Conservation (phyloP, 1,284 basidiomycete genomes). For the Porodaedalea pini region DNA sequence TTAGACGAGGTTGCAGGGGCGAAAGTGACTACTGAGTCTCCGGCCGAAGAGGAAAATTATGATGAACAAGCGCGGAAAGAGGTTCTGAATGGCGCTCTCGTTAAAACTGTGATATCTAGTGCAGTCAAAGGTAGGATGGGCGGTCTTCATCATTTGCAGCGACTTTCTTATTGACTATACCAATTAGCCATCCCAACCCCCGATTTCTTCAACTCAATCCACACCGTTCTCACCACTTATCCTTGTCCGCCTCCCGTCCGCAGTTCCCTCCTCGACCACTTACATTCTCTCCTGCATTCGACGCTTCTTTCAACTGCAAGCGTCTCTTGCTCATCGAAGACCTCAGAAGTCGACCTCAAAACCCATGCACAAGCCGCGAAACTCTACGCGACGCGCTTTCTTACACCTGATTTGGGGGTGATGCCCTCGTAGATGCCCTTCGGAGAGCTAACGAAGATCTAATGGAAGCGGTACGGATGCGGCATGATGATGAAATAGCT, state of each 20-base stretch:
- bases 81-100: slow-evolving; percentile 70
- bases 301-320: slow-evolving; percentile 34
- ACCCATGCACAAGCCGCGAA: slow-evolving; percentile 40
- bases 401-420: slow-evolving; percentile 39
- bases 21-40: slow-evolving; percentile 24
- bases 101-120: slow-evolving; percentile 61
- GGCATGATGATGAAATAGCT: slow-evolving; percentile 5
- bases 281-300: slow-evolving; percentile 47
- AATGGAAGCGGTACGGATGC: slow-evolving; percentile 29
- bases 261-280: slow-evolving; percentile 47
- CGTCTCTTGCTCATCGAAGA: neutral
- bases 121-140: slow-evolving; percentile 57
- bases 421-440: slow-evolving; percentile 53
- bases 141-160: neutral
- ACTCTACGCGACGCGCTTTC: slow-evolving; percentile 47
- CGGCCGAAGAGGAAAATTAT: slow-evolving; percentile 37
- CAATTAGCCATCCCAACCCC: slow-evolving; percentile 52
- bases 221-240: slow-evolving; percentile 49
- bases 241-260: slow-evolving; percentile 50
- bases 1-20: slow-evolving; percentile 36
- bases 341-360: slow-evolving; percentile 8
- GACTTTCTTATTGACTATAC: slow-evolving; percentile 1
- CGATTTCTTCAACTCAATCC: slow-evolving; percentile 56
- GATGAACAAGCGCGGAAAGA: slow-evolving; percentile 50
- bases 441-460: slow-evolving; percentile 58